A percentile compares a stretch with the other conserved stretches of the same genome.
Conservation (phyloP, 371 early-diverging fungal genomes). For the Mucor plumbeus region DNA sequence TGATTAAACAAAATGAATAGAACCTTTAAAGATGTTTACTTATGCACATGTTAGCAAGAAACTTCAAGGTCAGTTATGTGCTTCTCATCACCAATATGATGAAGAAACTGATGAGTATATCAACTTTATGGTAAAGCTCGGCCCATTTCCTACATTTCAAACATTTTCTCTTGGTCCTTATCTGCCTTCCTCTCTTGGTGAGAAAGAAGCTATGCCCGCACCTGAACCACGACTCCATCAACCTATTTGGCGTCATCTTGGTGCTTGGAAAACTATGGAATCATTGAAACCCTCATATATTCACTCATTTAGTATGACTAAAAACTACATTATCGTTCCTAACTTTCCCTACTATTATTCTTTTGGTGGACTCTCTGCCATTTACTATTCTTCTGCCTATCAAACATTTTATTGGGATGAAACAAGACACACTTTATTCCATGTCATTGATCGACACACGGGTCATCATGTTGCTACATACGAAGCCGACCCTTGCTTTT, state of each 20-base stretch:
- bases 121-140: constrained; percentile 55
- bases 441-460: constrained; percentile 60
- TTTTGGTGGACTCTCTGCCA: constrained; percentile 59
- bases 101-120: constrained; percentile 54
- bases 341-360: constrained; percentile 67
- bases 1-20: constrained; percentile 20
- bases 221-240: constrained; percentile 36
- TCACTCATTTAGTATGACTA: constrained; percentile 67
- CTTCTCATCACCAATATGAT: constrained; percentile 59
- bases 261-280: constrained; percentile 49
- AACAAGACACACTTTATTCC: constrained; percentile 54
- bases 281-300: constrained; percentile 59
- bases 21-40: constrained; percentile 55
- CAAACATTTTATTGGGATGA: constrained; percentile 65
- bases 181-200: constrained; percentile 21
- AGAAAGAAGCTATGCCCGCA: constrained; percentile 24
- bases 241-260: constrained; percentile 53
- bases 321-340: constrained; percentile 67
- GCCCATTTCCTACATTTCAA: constrained; percentile 51
- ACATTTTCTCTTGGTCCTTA: constrained; percentile 40
- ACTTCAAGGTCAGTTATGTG: constrained; percentile 54
- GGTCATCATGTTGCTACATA: constrained; percentile 67
- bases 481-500: constrained; percentile 63
- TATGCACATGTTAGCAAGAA: constrained; percentile 55
- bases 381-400: constrained; percentile 62